Evolutionary conservation across 2,329 filamentous ascomycete genomes (phyloP), one percentile per base, ranked within the genome.

Genomic region (Clarireedia hainanense): DNA sequence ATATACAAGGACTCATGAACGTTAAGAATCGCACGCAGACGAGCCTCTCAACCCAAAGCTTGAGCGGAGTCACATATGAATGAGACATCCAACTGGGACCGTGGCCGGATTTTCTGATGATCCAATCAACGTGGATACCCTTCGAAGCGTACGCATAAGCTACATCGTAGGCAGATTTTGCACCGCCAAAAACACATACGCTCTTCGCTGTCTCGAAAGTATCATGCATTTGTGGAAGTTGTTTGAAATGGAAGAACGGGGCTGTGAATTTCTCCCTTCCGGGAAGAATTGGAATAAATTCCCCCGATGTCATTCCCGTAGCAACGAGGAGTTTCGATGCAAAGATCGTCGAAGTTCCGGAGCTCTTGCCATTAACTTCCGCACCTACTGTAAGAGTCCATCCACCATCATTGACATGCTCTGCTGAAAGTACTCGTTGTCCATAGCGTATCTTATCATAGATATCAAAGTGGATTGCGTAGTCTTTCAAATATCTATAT

Each of bases 1-100:
- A 91, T 14, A 86, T 77, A 65, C 86, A 91, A 0, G 88, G 88
- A 51, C 80, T 84, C 69, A 91, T 83, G 83, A 85, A 90, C 2
- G 82, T 86, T 52, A 91, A 71, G 60, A 87, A 76, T 0, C 88
- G 81, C 0, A 80, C 85, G 34, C 80, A 78, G 4, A 85, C 77
- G 4, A 90, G 75, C 63, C 85, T 81, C 69, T 90, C 86, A 0
- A 89, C 71, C 77, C 80, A 83, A 57, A 77, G 78, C 67, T 84
- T 84, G n/a, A 87, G 65, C 0, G 84, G 84, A 1, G 85, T 87
- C 15, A 88, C 83, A 55, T 81, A 82, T 1, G 79, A 70, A 1
- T 80, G 79, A 0, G 79, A 70, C 68, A 86, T 75, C 75, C 75
- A 86, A 0, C 74, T 72, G 0, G 84, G 81, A 0, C 84, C 83